Base-by-base conservation (phyloP, 768 basidiomycete species). In the Collybia mongolica region DNA sequence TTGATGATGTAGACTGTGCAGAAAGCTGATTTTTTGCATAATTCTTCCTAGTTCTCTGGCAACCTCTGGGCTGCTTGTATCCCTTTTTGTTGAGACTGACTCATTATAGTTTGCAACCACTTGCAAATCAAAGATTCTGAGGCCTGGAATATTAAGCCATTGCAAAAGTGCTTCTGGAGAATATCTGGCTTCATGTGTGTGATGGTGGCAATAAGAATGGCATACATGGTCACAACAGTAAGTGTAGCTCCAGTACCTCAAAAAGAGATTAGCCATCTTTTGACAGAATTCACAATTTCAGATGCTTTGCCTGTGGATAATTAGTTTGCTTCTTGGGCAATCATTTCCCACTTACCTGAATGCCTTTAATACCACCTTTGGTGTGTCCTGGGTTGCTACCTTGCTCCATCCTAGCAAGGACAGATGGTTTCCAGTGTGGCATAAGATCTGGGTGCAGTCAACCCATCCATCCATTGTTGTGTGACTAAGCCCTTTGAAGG, bases 41-140 rank as follows among this genome's bases (percentile, higher is more conserved):
- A 54, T 3, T 69, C 63, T 29, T 67, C 62, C 49, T 58, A 63
- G 49, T 74, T 52, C 0, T 19, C 44, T 0, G 73, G 73, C 0
- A 54, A 5, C 46, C 73, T 73, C 47, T 72, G 70, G 5, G 65
- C 69, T 0, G 69, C 69, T 29, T 54, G 48, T 11, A 68, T 74
- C 2, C 54, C 60, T 9, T 55, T 50, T 7, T 61, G 57, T 5
- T 39, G 6, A 1, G 55, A 54, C 69, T 65, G 71, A 9, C 38
- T 5, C 18, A 71, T 6, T n/a, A 18, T 14, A n/a, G 12, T 22
- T 6, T 54, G 60, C 12, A 59, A n/a, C 39, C 43, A 63, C 6
- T 51, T 44, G 1, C 49, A 36, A 3, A 62, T 28, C 19, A 55
- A 73, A 0, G 58, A 46, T 24, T 70, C 65, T 0, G 62, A 66